Conservation (phyloP, 805 yeast genomes). For the Zygosaccharomyces bailii region DNA sequence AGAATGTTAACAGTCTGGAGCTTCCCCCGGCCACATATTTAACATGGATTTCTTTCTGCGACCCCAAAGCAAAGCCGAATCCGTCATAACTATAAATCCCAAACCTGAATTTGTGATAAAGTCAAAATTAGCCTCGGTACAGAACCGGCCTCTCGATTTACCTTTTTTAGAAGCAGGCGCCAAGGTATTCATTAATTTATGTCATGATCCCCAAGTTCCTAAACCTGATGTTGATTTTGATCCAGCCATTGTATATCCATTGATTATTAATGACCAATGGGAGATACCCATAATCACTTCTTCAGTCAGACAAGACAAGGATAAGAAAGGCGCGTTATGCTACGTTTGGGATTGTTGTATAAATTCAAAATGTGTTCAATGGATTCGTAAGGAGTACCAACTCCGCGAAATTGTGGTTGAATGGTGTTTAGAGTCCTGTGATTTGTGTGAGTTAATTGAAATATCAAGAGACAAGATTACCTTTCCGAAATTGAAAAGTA, state of each 20-base stretch:
- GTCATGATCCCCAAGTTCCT: constrained; percentile 65
- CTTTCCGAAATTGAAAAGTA: constrained; percentile 67
- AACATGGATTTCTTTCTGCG: constrained; percentile 21
- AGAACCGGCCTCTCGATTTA: constrained; percentile 24
- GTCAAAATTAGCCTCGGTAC: constrained; percentile 45
- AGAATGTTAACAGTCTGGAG: neutral
- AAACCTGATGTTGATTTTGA: constrained; percentile 53
- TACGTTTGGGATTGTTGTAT: constrained; percentile 78
- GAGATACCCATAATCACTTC: constrained; percentile 79
- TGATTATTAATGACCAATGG: constrained; percentile 72
- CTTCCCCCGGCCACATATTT: neutral
- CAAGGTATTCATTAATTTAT: constrained; percentile 76
- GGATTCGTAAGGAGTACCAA: constrained; percentile 58
- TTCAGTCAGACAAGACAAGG: constrained; percentile 48
- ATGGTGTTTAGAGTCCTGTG: constrained; percentile 82
- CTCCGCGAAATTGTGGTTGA: constrained; percentile 66
- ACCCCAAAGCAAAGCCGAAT: constrained; percentile 12
- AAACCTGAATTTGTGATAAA: constrained; percentile 72
- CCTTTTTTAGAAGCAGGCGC: constrained; percentile 36
- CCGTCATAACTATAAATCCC: constrained; percentile 43
- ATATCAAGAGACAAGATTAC: constrained; percentile 59
- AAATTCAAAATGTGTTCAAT: constrained; percentile 56
- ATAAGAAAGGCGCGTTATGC: constrained; percentile 66
- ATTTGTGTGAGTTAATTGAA: constrained; percentile 46
- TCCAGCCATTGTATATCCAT: constrained; percentile 55